Evolutionary conservation across 2,329 filamentous ascomycete genomes (phyloP), one percentile per base, ranked within the genome.

Genomic region (Hortaea werneckii): DNA sequence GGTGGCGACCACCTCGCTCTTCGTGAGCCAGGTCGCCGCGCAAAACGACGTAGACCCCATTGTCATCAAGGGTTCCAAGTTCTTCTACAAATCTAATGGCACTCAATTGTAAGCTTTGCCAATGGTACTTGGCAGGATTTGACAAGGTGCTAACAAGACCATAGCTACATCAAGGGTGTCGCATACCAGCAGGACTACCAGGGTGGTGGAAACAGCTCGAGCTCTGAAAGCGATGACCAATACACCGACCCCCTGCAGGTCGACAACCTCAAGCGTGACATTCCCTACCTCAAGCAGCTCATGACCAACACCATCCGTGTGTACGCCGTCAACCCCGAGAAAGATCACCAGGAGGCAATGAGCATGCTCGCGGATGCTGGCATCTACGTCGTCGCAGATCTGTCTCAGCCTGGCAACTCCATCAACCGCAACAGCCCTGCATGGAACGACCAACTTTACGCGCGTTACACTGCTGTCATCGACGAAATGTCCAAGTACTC

Each of bases 361-460:
- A 73, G 76, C 56, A 66, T 87, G 54, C 78, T 98, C 42, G 76
- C 84, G 47, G 79, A 85, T 49, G 85, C 85, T 46, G 90, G 88
- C 61, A 96, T 98, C 73, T 98, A 96, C 67, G 82, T 98, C 61
- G 79, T 98, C 58, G 85, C 88, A 55, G 92, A 98, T 74, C 73
- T 98, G 56, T 84, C 83, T 20, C 81, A 94, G 65, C 92, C 92
- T 7, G 43, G 44, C 13, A 66, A 77, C 46, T 96, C 92, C 44
- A 95, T 98, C 75, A 83, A 89, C 73, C 86, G 89, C 55, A 76
- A 86, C 62, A 67, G 76, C 54, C 84, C 90, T 12, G 61, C 74
- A 50, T 98, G 92, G 92, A 81, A 87, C 64, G 77, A 81, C 44
- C 76, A 77, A 9, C 76, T 95, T 41, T 94, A 82, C 71, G 65